Percentiles rank a stretch among this genome's conserved stretches.
Conservation (phyloP, 2,329 filamentous ascomycete species). For the Exophiala calicioides region DNA sequence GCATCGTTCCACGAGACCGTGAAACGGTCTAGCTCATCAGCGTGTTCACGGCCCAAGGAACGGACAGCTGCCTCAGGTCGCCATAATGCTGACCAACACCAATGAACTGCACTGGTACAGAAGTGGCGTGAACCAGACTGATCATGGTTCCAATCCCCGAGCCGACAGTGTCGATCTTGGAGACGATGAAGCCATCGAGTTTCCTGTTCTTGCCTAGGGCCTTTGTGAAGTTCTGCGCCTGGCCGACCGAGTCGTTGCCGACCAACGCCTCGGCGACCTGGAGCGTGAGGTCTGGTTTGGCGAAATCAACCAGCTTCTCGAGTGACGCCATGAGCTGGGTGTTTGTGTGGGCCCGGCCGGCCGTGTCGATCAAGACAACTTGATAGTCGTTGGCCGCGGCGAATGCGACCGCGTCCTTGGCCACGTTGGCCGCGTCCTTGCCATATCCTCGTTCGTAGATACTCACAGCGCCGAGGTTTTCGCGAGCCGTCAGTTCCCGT, state of each 20-base stretch:
- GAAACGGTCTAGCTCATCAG: slow-evolving; percentile 14
- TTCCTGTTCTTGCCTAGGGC: slow-evolving; percentile 79
- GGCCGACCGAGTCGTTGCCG: slow-evolving; percentile 90
- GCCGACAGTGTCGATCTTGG: slow-evolving; percentile 98
- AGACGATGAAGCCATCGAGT: slow-evolving; percentile 96
- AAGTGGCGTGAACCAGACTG: slow-evolving; percentile 95
- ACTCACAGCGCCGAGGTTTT: slow-evolving; percentile 78
- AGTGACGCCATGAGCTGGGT: slow-evolving; percentile 92
- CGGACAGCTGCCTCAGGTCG: slow-evolving; percentile 64
- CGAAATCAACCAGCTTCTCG: slow-evolving; percentile 96
- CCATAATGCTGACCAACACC: slow-evolving; percentile 71
- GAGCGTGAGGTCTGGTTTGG: slow-evolving; percentile 94
- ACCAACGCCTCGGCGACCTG: slow-evolving; percentile 96
- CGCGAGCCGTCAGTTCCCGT: slow-evolving; percentile 80
- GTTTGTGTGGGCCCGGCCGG: slow-evolving; percentile 92
- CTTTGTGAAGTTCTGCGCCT: slow-evolving; percentile 93
- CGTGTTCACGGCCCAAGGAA: slow-evolving; percentile 62
- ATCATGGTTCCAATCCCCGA: slow-evolving; percentile 97
- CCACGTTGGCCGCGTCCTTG: slow-evolving; percentile 93
- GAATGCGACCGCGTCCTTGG: slow-evolving; percentile 85
- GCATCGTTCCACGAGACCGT: no score
- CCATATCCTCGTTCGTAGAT: slow-evolving; percentile 97
- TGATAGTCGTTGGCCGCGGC: slow-evolving; percentile 77
- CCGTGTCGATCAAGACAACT: slow-evolving; percentile 95
- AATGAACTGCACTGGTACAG: slow-evolving; percentile 92